phyloP scores from a whole-genome alignment of 768 basidiomycete genomes.

The Rhodotorula toruloides region DNA sequence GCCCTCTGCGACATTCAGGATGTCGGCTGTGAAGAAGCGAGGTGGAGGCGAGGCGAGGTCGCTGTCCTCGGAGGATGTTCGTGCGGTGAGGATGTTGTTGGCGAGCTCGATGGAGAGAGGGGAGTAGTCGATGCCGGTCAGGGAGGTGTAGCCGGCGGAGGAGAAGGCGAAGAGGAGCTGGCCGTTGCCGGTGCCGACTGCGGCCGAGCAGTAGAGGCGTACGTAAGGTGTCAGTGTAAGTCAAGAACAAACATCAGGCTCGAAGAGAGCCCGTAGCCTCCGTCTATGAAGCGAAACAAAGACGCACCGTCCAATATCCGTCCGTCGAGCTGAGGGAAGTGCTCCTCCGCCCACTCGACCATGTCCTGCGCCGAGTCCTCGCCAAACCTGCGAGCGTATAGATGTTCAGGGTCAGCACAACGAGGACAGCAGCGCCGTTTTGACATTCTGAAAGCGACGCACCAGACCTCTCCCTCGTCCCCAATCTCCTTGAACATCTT shows the following conservation, averaged over 20 bases:
- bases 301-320: conserved; percentile 47
- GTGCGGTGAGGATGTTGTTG: conserved; percentile 35
- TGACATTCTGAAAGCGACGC: conserved; percentile 10
- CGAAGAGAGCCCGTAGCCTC: too few relatives aligned
- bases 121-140: conserved; percentile 51
- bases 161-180: conserved; percentile 42
- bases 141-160: conserved; percentile 38
- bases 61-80: background rate
- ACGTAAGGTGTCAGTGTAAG: background rate
- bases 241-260: too few relatives aligned
- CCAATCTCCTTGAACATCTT: conserved; percentile 49
- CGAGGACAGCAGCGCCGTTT: too few relatives aligned
- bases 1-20: conserved; percentile 21
- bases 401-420: background rate
- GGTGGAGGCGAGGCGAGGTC: conserved; percentile 12
- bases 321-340: conserved; percentile 43
- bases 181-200: conserved; percentile 43
- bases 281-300: conserved; percentile 29
- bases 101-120: conserved; percentile 46
- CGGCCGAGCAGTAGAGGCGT: background rate
- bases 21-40: conserved; percentile 31
- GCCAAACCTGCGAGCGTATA: conserved; percentile 46
- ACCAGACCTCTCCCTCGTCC: conserved; percentile 52
- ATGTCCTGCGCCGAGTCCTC: conserved; percentile 49
- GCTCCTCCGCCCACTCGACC: conserved; percentile 48